Evolutionary conservation across 768 basidiomycete genomes (phyloP).

Genomic region (Phaffia tasmanica): DNA sequence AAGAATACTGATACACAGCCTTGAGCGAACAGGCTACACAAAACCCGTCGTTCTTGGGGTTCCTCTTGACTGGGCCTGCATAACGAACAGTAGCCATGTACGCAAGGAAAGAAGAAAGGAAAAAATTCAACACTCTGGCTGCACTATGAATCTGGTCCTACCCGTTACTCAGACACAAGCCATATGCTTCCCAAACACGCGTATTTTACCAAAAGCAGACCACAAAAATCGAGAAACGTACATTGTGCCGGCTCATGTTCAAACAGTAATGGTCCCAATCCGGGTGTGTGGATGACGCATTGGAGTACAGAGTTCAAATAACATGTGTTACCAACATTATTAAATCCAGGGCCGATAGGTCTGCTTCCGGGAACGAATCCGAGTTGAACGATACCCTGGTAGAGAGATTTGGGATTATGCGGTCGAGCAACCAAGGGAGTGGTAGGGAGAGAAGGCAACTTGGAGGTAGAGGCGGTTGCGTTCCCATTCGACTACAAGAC

Average conservation of each 20-base stretch:
- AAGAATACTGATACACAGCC: conserved; percentile 48
- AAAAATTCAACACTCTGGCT: neutral
- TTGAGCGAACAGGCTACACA: conserved; percentile 72
- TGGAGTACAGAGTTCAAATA: conserved; percentile 92
- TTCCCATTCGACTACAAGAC: too few species aligned
- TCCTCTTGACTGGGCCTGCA: neutral
- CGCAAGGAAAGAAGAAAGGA: neutral
- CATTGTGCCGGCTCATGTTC: conserved; percentile 49
- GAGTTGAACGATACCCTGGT: conserved; percentile 2
- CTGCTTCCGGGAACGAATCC: conserved; percentile 1
- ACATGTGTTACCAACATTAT: conserved; percentile 87
- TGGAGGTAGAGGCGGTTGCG: too few species aligned
- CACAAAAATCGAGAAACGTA: conserved; percentile 39
- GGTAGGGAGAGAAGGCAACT: neutral
- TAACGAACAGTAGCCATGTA: neutral
- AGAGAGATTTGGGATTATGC: conserved; percentile 7
- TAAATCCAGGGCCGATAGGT: conserved; percentile 46
- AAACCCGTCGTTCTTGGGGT: conserved; percentile 40
- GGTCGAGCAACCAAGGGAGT: conserved; percentile 2
- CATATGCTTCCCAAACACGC: neutral
- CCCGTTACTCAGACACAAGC: neutral
- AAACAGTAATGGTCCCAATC: conserved; percentile 55
- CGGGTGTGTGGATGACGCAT: conserved; percentile 83
- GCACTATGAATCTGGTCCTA: neutral
- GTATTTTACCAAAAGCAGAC: neutral